Conservation (phyloP, 2,329 filamentous ascomycete genomes). For the Alternaria longipes region DNA sequence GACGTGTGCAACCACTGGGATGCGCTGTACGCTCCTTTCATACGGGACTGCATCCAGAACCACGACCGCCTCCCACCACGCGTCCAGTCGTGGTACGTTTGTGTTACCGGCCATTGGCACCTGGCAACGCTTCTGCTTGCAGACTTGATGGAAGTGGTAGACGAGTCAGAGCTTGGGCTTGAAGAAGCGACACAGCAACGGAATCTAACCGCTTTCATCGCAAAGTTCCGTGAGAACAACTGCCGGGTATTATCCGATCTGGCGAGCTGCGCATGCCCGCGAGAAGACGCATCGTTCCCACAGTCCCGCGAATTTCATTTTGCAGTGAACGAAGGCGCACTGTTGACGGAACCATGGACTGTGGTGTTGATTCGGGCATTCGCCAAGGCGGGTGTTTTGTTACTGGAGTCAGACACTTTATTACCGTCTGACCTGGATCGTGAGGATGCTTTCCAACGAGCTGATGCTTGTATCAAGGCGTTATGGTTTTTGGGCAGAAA, state of each 20-base stretch:
- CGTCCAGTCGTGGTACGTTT: slow-evolving; percentile 68
- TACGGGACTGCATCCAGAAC: slow-evolving; percentile 61
- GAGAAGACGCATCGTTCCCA: slow-evolving; percentile 37
- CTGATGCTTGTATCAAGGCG: slow-evolving; percentile 62
- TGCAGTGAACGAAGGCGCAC: slow-evolving; percentile 63
- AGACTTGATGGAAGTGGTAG: slow-evolving; percentile 63
- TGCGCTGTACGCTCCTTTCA: slow-evolving; percentile 61
- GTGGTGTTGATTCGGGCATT: slow-evolving; percentile 64
- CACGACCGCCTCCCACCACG: slow-evolving; percentile 62
- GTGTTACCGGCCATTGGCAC: slow-evolving; percentile 67
- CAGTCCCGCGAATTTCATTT: slow-evolving; percentile 60
- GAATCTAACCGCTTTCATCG: slow-evolving; percentile 46
- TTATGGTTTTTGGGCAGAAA: slow-evolving; percentile 66
- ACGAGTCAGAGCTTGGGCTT: slow-evolving; percentile 48
- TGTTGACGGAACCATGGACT: slow-evolving; percentile 70
- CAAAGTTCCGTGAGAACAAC: slow-evolving; percentile 56
- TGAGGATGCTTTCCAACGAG: slow-evolving; percentile 49
- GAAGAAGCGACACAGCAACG: slow-evolving; percentile 38
- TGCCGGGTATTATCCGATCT: slow-evolving; percentile 60
- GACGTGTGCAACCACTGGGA: slow-evolving; percentile 66
- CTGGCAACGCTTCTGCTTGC: slow-evolving; percentile 65
- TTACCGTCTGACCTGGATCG: slow-evolving; percentile 15
- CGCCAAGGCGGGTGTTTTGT: slow-evolving; percentile 56
- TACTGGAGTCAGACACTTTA: slow-evolving; percentile 50
- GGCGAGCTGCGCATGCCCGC: slow-evolving; percentile 57